Base-by-base conservation (phyloP, 768 basidiomycete species). In the Lactifluus pinguis region DNA sequence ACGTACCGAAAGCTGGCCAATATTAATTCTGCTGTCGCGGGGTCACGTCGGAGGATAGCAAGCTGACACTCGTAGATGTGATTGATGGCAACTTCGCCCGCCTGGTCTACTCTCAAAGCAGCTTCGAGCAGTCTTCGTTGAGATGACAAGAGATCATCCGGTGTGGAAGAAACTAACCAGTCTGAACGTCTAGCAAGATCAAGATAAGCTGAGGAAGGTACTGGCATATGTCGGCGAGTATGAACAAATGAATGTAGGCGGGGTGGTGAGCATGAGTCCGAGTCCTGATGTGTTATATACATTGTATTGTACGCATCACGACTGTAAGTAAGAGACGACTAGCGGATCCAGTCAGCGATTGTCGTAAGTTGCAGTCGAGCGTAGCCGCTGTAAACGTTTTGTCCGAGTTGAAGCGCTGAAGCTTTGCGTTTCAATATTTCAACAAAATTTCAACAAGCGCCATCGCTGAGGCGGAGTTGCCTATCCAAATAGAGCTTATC, bases 1-100 rank as follows among this genome's bases (percentile, higher is more conserved):
- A 36, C n/a, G 53, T 49, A 36, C 47, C 42, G 29, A 34, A 30
- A 42, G 73, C 82, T 62, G 64, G 86, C 94, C 75, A 91, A 87
- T 64, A 97, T 87, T 53, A 97, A 71, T 53, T 82, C 75, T 29
- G 82, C 80, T 50, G 82, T 72, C 48, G 71, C 70, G n/a, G 73
- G 74, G 68, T 92, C 82, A 30, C 75, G 73, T 38, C 86, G 80
- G 0, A 95, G 77, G 34, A 94, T 79, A 56, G 80, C 83, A 68
- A 87, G 75, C 71, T 98, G 95, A 5, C 95, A 94, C 67, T 79
- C 77, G 74, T 98, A 98, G 55, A 98, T 98, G 77, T 86, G 95
- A 74, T 97, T 98, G 21, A 95, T 95, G 0, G 94, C 95, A 44
- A 95, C 78, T 72, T 98, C 95, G 9, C 95, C 95, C 1, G 94